phyloP scores from a whole-genome alignment of 1,284 basidiomycete species.

The Singerocomus inundabilis region DNA sequence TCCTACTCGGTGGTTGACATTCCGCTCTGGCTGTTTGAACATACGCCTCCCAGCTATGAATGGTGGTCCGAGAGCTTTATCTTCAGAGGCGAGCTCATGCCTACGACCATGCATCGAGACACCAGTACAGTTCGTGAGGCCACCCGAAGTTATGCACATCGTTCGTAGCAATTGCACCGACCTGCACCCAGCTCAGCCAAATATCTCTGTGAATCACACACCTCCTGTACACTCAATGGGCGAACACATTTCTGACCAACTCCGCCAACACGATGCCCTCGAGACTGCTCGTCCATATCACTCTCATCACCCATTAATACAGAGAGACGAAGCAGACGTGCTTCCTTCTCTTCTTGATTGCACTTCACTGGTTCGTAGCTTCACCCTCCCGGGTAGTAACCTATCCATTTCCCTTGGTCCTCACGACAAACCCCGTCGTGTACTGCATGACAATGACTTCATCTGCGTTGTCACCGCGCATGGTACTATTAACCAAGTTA shows the following conservation, averaged over 20 bases:
- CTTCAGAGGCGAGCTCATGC: not conserved
- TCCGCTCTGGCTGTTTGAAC: conserved; percentile 24
- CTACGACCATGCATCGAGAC: not conserved
- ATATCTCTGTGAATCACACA: not conserved
- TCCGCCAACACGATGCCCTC: not conserved
- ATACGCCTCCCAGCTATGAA: conserved; percentile 8
- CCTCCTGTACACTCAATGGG: not conserved
- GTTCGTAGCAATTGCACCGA: not conserved
- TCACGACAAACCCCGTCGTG: conserved; percentile 43
- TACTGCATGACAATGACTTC: conserved; percentile 28
- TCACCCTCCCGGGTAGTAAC: conserved; percentile 10
- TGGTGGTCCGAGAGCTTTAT: not conserved
- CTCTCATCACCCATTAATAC: not conserved
- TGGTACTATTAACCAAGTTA: conserved; percentile 36
- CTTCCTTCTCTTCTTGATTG: conserved; percentile 3
- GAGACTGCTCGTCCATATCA: not conserved
- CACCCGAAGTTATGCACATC: not conserved
- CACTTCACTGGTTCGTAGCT: conserved; percentile 2
- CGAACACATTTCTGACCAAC: not conserved
- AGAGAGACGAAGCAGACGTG: not conserved
- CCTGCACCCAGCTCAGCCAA: not conserved
- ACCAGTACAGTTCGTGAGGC: not conserved
- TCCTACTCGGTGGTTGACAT: conserved; percentile 22
- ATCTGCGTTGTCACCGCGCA: conserved; percentile 37
- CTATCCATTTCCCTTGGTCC: conserved; percentile 28